Evolutionary conservation across 495 filamentous ascomycete genomes (phyloP).

Genomic region (Hypoxylon cercidicola): DNA sequence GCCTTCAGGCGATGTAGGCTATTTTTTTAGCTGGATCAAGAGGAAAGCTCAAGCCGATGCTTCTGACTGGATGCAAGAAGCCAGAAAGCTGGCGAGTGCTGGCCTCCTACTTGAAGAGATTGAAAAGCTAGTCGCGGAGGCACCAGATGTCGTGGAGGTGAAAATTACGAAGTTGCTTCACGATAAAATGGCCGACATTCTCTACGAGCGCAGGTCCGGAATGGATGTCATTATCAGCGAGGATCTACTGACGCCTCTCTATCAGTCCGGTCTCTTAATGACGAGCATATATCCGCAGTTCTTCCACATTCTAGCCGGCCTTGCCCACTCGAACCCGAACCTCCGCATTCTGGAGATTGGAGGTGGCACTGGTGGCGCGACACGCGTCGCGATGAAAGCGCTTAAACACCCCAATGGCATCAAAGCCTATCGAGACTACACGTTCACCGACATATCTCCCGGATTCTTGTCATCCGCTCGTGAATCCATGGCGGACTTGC

Average conservation of each 20-base stretch:
- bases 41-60: not conserved
- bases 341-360: conserved; percentile 64
- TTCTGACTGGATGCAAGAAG: not conserved
- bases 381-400: conserved; percentile 47
- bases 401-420: conserved; percentile 38
- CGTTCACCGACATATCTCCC: conserved; percentile 54
- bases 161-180: conserved; percentile 9
- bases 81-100: not conserved
- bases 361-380: conserved; percentile 62
- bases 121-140: not conserved
- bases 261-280: conserved; percentile 44
- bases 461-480: no score
- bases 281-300: conserved; percentile 37
- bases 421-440: conserved; percentile 41
- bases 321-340: conserved; percentile 48
- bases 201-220: conserved; percentile 49
- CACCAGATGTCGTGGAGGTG: not conserved
- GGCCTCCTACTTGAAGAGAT: not conserved
- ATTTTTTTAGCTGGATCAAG: conserved; percentile 28
- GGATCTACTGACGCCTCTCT: conserved; percentile 50
- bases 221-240: conserved; percentile 52
- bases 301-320: conserved; percentile 26
- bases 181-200: conserved; percentile 49
- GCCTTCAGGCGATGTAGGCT: conserved; percentile 2
- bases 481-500: no score